These are phyloP conservation scores for Apiospora saccharicola DNA, from an alignment of 2,329 filamentous ascomycete genomes.

Conservation along the genomic window DNA sequence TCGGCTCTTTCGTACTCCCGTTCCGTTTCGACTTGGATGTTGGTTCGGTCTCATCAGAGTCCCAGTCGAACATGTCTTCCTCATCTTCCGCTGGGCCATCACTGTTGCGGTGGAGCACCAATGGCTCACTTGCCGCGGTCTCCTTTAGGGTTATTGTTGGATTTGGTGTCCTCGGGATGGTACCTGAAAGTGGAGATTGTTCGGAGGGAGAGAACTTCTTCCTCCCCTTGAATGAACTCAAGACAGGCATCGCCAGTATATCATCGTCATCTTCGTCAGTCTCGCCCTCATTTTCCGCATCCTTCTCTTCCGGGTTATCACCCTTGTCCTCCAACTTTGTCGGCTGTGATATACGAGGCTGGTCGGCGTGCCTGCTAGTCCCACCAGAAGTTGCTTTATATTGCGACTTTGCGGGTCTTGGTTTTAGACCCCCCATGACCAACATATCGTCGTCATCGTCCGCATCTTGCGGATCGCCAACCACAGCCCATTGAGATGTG, in stretches of 20 bases:
- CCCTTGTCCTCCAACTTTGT: background rate
- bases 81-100: slow-evolving; percentile 32
- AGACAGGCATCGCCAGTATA: slow-evolving; percentile 39
- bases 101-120: slow-evolving; percentile 25
- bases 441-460: slow-evolving; percentile 43
- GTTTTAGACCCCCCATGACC: slow-evolving; percentile 20
- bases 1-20: slow-evolving; percentile 37
- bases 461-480: slow-evolving; percentile 40
- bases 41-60: slow-evolving; percentile 42
- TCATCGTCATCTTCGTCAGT: slow-evolving; percentile 34
- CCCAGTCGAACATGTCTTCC: slow-evolving; percentile 57
- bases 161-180: slow-evolving; percentile 25
- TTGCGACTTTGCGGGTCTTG: slow-evolving; percentile 1
- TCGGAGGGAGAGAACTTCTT: slow-evolving; percentile 38
- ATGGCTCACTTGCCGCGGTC: slow-evolving; percentile 30
- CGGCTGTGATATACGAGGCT: slow-evolving; percentile 26
- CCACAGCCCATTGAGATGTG: slow-evolving; percentile 60
- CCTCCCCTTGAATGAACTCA: slow-evolving; percentile 35
- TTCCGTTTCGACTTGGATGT: slow-evolving; percentile 26
- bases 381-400: slow-evolving; percentile 22
- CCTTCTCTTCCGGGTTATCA: slow-evolving; percentile 28
- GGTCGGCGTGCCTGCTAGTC: slow-evolving; percentile 23
- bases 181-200: slow-evolving; percentile 3
- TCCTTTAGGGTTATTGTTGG: slow-evolving; percentile 26
- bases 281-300: slow-evolving; percentile 28